Base-by-base conservation (phyloP, 2,329 filamentous ascomycete species). In the Hortaea sp. region DNA sequence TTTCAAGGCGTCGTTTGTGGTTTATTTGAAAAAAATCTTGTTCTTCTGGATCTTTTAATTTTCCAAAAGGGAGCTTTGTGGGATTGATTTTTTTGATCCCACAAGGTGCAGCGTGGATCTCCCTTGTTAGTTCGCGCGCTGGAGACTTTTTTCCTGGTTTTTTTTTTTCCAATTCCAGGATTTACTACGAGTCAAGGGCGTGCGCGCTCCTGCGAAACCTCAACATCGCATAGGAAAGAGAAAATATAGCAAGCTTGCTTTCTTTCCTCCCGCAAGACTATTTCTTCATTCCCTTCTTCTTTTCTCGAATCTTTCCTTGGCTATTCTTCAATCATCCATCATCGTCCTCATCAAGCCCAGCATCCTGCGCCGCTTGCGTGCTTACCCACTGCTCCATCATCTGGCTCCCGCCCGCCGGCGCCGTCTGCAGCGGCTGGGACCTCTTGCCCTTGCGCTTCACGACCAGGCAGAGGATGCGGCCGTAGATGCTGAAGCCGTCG, bases 401-500 rank as follows among this genome's bases (percentile, higher is more conserved):
- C 48, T 64, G 58, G 37, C 59, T 64, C 13, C 61, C 62, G 13
- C 58, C 59, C 6, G 50, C 50, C 35, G 55, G 51, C 9, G 49
- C 52, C 3, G n/a, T 9, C 9, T 44, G 49, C 6, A 48, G 41
- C 13, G 58, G 57, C 6, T 46, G 52, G 11, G 53, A 63, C 54
- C 68, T 75, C 54, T 66, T 71, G 41, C 72, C 75, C 53, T 81
- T 83, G 50, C 84, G 81, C 63, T 84, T 85, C 65, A 98, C 82
- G 6, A 98, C 84, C 48, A 98, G 74, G 66, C 89, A 97, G 28
- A 98, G 72, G 41, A 95, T 88, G 56, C 88, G 84, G 7, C 92
- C 88, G 68, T 95, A 94, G 61, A 98, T 95, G 57, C 84, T 86
- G 68, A 97, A 97, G 6, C 92, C 90, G 59, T 97, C 88, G 67